These are phyloP conservation scores for Apiospora arundinis DNA, from an alignment of 2,329 filamentous ascomycete species.

Conservation along the genomic window DNA sequence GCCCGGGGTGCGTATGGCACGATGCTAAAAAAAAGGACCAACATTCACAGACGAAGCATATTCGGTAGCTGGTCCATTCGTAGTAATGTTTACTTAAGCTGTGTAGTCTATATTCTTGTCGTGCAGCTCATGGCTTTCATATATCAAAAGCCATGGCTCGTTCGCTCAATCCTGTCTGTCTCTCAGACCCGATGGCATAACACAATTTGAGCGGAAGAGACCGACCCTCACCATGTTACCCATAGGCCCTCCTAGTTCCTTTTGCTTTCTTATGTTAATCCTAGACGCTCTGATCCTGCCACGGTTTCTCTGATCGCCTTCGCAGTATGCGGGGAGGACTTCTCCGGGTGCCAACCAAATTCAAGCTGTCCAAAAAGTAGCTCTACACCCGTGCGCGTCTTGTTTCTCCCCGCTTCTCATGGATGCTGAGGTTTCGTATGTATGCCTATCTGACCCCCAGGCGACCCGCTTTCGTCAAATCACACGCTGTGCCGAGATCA, in stretches of 20 bases:
- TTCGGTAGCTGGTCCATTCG: neutral
- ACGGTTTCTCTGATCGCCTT: neutral
- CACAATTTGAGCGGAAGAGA: neutral
- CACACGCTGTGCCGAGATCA: neutral
- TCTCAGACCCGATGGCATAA: neutral
- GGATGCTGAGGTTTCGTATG: neutral
- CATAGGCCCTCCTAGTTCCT: neutral
- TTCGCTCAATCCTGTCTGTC: neutral
- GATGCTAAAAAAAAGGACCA: neutral
- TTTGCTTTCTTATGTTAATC: neutral
- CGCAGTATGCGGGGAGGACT: neutral
- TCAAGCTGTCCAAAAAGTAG: conserved; percentile 2
- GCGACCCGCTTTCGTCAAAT: neutral
- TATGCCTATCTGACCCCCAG: neutral
- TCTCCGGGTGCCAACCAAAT: neutral
- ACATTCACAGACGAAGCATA: too few species aligned
- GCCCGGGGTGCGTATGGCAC: neutral
- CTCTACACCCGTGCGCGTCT: neutral
- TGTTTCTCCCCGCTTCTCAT: neutral
- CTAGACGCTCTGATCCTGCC: neutral
- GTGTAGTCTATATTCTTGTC: conserved; percentile 4
- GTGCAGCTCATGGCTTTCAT: neutral
- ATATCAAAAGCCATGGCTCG: neutral
- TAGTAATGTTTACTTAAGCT: conserved; percentile 8
- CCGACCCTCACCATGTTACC: neutral